Evolutionary conservation across 2,329 filamentous ascomycete species (phyloP).

Genomic region (Hymenoscyphus fructigenus): DNA sequence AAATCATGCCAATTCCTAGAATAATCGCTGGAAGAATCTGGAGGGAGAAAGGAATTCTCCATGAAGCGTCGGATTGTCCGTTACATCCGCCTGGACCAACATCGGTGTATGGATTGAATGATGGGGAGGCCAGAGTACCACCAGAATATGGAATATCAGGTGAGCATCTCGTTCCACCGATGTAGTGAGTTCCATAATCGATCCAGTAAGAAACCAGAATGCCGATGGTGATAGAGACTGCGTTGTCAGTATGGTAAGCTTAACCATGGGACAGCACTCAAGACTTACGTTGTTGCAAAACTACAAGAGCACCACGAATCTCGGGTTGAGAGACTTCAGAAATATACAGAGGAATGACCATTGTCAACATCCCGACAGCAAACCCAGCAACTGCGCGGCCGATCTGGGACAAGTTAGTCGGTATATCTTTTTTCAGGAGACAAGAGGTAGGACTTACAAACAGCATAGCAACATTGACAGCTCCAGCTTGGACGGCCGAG

Average conservation of each 20-base stretch:
- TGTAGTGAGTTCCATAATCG: conserved; percentile 33
- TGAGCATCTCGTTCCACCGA: conserved; percentile 24
- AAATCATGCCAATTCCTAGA: conserved; percentile 55
- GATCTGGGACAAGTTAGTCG: conserved; percentile 15
- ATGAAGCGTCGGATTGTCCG: conserved; percentile 46
- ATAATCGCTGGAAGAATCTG: conserved; percentile 55
- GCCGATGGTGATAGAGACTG: conserved; percentile 28
- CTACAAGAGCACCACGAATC: conserved; percentile 31
- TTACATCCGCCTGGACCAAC: conserved; percentile 22
- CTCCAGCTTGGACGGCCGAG: conserved; percentile 37
- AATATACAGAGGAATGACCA: conserved; percentile 46
- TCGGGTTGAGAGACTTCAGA: conserved; percentile 34
- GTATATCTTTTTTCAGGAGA: not conserved
- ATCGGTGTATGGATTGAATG: conserved; percentile 25
- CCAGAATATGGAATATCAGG: conserved; percentile 21
- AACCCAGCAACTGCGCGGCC: conserved; percentile 49
- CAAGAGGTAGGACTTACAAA: conserved; percentile 34
- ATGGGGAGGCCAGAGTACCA: conserved; percentile 15
- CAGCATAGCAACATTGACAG: conserved; percentile 41
- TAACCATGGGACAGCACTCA: not conserved
- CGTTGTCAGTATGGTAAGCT: not conserved
- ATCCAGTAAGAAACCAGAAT: conserved; percentile 36
- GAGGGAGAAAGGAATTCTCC: conserved; percentile 56
- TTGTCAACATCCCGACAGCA: conserved; percentile 40
- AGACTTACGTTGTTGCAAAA: conserved; percentile 30